Evolutionary conservation across 2,329 filamentous ascomycete genomes (phyloP).

Genomic region (Aureobasidium sp.): DNA sequence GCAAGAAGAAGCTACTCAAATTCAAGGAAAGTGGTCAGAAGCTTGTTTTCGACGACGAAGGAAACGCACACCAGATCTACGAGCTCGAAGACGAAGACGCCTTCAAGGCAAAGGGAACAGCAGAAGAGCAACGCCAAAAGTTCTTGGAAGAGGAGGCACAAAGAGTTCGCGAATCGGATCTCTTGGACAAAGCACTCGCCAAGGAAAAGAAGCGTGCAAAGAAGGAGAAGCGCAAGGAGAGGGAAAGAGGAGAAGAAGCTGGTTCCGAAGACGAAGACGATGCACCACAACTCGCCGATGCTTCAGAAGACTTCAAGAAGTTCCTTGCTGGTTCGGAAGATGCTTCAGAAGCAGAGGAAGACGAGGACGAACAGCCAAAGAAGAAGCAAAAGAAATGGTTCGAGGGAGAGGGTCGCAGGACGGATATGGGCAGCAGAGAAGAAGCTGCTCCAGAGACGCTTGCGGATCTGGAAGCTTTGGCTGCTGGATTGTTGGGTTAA

Average conservation of each 20-base stretch:
- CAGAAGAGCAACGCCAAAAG: constrained; percentile 63
- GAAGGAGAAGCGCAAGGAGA: constrained; percentile 61
- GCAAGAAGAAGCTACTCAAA: constrained; percentile 86
- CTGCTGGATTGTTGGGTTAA: constrained; percentile 54
- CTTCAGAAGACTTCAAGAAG: constrained; percentile 11
- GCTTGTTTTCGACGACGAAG: constrained; percentile 87
- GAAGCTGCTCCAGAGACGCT: constrained; percentile 68
- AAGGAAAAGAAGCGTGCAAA: constrained; percentile 73
- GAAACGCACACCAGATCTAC: constrained; percentile 75
- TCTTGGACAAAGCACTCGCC: constrained; percentile 71
- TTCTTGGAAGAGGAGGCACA: constrained; percentile 72
- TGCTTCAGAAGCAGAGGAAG: constrained; percentile 33
- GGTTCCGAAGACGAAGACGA: constrained; percentile 21
- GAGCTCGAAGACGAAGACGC: constrained; percentile 78
- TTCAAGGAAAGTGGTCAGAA: constrained; percentile 81
- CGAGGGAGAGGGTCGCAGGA: constrained; percentile 47
- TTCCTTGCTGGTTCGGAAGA: constrained; percentile 23
- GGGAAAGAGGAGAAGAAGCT: constrained; percentile 38
- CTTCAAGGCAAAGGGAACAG: constrained; percentile 66
- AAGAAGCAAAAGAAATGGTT: constrained; percentile 76
- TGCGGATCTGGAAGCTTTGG: constrained; percentile 70
- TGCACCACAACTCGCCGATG: constrained; percentile 9
- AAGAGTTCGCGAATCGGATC: constrained; percentile 65
- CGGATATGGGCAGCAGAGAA: constrained; percentile 38
- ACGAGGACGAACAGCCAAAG: constrained; percentile 37